Evolutionary conservation across 1,139 yeast species (phyloP).

Genomic region (Saccharomyces uvarum): DNA sequence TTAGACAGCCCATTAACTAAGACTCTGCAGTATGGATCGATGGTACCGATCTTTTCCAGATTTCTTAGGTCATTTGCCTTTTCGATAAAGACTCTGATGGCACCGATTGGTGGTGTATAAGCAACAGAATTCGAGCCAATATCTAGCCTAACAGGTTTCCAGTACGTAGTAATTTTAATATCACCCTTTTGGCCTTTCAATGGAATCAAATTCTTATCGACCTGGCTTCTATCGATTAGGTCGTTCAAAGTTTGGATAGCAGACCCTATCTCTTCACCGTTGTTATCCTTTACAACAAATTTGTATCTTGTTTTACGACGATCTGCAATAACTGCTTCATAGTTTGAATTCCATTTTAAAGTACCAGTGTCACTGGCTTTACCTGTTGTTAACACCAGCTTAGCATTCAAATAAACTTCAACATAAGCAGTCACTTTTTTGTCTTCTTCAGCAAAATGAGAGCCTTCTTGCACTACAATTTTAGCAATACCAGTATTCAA

Average conservation of each 20-base stretch:
- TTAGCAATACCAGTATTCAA: slow-evolving; percentile 83
- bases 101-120: slow-evolving; percentile 90
- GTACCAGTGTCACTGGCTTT: slow-evolving; percentile 53
- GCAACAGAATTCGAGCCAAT: slow-evolving; percentile 64
- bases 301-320: slow-evolving; percentile 63
- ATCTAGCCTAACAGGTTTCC: slow-evolving; percentile 80
- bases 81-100: slow-evolving; percentile 64
- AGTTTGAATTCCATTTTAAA: slow-evolving; percentile 59
- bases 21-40: slow-evolving; percentile 85
- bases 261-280: slow-evolving; percentile 54
- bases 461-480: slow-evolving; percentile 30
- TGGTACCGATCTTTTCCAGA: slow-evolving; percentile 79
- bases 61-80: slow-evolving; percentile 71
- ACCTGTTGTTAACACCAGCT: slow-evolving; percentile 48
- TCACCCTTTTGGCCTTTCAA: slow-evolving; percentile 60
- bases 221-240: slow-evolving; percentile 68
- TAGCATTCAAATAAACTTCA: slow-evolving; percentile 59
- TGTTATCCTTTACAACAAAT: slow-evolving; percentile 58
- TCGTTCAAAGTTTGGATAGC: slow-evolving; percentile 59
- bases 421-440: slow-evolving; percentile 55
- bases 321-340: slow-evolving; percentile 69
- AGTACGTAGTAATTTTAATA: slow-evolving; percentile 56
- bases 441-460: slow-evolving; percentile 23
- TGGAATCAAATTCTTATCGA: slow-evolving; percentile 71
- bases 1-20: slow-evolving; percentile 68